Base-by-base conservation (phyloP, 2,329 filamentous ascomycete genomes). In the Colletotrichum limetticola region DNA sequence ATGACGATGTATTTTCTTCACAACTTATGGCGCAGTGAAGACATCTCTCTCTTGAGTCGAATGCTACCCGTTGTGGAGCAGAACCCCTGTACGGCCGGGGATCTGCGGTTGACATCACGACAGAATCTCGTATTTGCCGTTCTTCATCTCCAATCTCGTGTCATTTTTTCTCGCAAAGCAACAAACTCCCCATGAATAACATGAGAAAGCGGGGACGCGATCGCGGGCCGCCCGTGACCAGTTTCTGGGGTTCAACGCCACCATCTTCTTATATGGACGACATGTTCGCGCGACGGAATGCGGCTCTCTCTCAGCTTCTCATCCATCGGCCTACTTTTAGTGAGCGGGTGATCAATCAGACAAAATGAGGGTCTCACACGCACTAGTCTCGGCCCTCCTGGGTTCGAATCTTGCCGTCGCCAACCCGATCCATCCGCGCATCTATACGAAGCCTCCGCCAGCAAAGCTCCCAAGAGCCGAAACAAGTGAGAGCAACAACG, bases 121-220 rank as follows among this genome's bases (percentile, higher is more conserved):
- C 55, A 32, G 62, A 70, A 70, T 30, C 68, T 70, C 68, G 55
- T 66, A 70, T 70, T 70, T 60, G 68, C 61, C 62, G 26, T 71
- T 55, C 68, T 66, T 66, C 62, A 60, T 66, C 62, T 66, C 68
- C 68, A 46, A n/a, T 5, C 37, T 59, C 62, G 55, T 66, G 42
- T 60, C 55, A 55, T 30, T 22, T 32, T 55, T 16, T 16, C 26
- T 32, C 55, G 16, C 24, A 8, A 42, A 30, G 26, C 14, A 52
- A 32, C 30, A 28, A 52, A 11, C 9, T 24, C 16, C 52, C 60
- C 30, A 64, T 32, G 37, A 28, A 24, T 19, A 32, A 60, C 35
- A 37, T 19, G 28, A 8, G 53, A 35, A 46, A 52, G 22, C 26
- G 46, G 66, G 35, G 58, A 35, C 19, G 5, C 19, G 32, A 61